Base-by-base conservation (phyloP, 2,329 filamentous ascomycete genomes). In the Blastomyces percursus region DNA sequence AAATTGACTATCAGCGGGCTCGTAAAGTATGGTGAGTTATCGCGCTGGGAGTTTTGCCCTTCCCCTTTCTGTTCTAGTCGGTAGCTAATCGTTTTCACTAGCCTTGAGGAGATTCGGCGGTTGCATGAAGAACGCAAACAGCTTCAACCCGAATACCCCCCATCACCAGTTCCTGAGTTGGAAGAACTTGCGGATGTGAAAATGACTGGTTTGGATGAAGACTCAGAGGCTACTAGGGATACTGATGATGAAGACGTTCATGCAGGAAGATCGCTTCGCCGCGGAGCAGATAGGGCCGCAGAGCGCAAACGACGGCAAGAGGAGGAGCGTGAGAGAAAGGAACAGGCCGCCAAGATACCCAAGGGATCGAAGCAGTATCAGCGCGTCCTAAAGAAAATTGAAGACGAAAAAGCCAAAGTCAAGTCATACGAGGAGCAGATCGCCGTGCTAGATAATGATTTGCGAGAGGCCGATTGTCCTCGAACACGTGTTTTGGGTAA, bases 391-490 rank as follows among this genome's bases (percentile, higher is more conserved):
- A 91, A 91, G 69, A 91, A 95, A 65, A 96, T 96, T 63, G 87
- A 93, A 66, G 91, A 92, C 73, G 89, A 93, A 72, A 90, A 95
- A 71, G 86, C 87, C 0, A 80, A 86, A 54, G 87, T 99, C 71
- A 86, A 86, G 71, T 84, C 88, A 60, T 91, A 89, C 71, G 93
- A 99, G 73, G 87, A 88, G 6, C 87, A 93, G 70, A 95, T 99
- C 66, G 86, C 86, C 3, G 83, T 88, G 40, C 84, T 96, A 60
- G 93, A 97, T 69, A 92, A 95, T 69, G 92, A 97, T 72, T 81
- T 99, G 55, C 89, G 94, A 60, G 93, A 97, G 76, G 91, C 92
- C 50, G 90, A 96, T 74, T 96, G 93, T 69, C 90, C 92, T 44
- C 87, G 94, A 65, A 96, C 92, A 21, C 87, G 90, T 66, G 86